These are phyloP conservation scores for Fusarium equiseti DNA, from an alignment of 2,329 filamentous ascomycete genomes.

Conservation along the genomic window DNA sequence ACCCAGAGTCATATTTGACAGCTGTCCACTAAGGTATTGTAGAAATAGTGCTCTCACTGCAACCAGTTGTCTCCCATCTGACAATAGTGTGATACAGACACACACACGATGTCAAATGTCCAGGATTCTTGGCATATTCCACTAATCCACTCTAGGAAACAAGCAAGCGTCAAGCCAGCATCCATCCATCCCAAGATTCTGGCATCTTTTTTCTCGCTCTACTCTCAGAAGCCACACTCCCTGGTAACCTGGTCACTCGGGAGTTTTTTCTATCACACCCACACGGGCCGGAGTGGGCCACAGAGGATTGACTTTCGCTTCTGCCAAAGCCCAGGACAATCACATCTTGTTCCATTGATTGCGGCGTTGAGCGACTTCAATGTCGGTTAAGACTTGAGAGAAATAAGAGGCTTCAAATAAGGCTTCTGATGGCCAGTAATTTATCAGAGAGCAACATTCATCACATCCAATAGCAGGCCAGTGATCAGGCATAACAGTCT, in stretches of 20 bases:
- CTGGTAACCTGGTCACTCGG: slow-evolving; percentile 39
- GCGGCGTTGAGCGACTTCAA: slow-evolving; percentile 4
- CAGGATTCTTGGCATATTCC: slow-evolving; percentile 34
- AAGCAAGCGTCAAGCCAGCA: slow-evolving; percentile 20
- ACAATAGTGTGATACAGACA: slow-evolving; percentile 7
- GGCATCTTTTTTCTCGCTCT: slow-evolving; percentile 20
- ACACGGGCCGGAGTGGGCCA: slow-evolving; percentile 32
- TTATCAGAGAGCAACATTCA: background rate
- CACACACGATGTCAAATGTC: slow-evolving; percentile 18
- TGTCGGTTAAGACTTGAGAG: background rate
- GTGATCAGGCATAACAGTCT: slow-evolving; percentile 12
- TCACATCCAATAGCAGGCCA: slow-evolving; percentile 19
- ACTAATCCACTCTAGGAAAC: slow-evolving; percentile 30
- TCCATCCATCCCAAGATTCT: slow-evolving; percentile 27
- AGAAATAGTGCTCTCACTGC: slow-evolving; percentile 3
- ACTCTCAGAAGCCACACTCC: slow-evolving; percentile 4
- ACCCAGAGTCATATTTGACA: background rate
- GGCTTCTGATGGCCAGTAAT: background rate
- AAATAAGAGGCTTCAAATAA: background rate
- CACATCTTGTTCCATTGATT: slow-evolving; percentile 16
- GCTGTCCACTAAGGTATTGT: background rate
- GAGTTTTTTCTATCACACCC: slow-evolving; percentile 36
- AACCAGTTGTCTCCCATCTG: slow-evolving; percentile 19
- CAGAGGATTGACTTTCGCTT: slow-evolving; percentile 21
- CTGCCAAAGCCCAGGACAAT: slow-evolving; percentile 1